Evolutionary conservation across 495 filamentous ascomycete genomes (phyloP).

Genomic region (Glonium stellatum): DNA sequence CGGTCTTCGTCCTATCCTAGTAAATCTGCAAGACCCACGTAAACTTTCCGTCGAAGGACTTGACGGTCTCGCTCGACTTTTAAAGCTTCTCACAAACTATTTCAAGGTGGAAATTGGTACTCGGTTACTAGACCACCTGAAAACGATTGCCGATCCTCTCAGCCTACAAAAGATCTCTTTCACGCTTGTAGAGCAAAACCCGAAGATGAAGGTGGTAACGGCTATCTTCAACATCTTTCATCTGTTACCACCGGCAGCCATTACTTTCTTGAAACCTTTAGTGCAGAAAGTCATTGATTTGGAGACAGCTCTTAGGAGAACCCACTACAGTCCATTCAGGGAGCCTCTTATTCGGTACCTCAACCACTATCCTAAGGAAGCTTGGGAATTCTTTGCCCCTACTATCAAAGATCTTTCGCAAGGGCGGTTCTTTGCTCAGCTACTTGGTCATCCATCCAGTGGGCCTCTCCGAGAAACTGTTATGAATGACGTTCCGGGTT

Average conservation of each 20-base stretch:
- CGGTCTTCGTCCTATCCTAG: conserved; percentile 86
- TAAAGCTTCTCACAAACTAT: conserved; percentile 90
- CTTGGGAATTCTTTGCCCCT: conserved; percentile 67
- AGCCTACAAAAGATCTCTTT: conserved; percentile 86
- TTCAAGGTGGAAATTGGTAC: conserved; percentile 98
- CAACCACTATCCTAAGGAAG: conserved; percentile 83
- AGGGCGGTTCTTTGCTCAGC: conserved; percentile 89
- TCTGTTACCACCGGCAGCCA: conserved; percentile 78
- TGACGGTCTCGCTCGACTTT: conserved; percentile 80
- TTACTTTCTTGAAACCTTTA: conserved; percentile 80
- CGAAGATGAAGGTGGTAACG: conserved; percentile 83
- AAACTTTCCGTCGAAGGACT: conserved; percentile 82
- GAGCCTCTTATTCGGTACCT: conserved; percentile 90
- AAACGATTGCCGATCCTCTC: conserved; percentile 72
- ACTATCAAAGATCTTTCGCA: conserved; percentile 75
- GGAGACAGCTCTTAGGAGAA: conserved; percentile 77
- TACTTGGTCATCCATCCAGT: conserved; percentile 71
- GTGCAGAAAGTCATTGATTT: conserved; percentile 84
- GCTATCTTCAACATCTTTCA: conserved; percentile 96
- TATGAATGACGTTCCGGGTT: conserved; percentile 60
- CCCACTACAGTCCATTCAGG: conserved; percentile 87
- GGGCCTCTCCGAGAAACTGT: conserved; percentile 67
- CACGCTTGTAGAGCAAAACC: conserved; percentile 84
- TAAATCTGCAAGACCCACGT: conserved; percentile 91
- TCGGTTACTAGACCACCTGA: conserved; percentile 84